Conservation (phyloP, 495 filamentous ascomycete species). For the Penicillium cinerascens region DNA sequence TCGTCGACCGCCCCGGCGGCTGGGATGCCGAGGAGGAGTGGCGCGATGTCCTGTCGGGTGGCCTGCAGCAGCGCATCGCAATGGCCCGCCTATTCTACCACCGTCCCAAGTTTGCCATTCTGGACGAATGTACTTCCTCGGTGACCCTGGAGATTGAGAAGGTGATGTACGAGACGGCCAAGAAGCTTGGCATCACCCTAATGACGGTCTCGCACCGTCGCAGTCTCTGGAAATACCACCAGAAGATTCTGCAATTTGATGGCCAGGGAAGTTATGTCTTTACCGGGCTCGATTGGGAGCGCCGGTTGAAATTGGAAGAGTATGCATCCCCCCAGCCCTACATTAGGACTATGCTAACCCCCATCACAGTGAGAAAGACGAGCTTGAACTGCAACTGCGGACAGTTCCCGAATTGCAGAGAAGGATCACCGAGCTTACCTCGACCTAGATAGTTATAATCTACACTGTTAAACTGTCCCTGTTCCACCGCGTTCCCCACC, state of each 20-base stretch:
- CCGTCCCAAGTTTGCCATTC: slow-evolving; percentile 79
- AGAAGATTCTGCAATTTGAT: slow-evolving; percentile 91
- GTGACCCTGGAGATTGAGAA: slow-evolving; percentile 93
- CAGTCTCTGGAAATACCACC: slow-evolving; percentile 95
- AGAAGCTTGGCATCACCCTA: slow-evolving; percentile 82
- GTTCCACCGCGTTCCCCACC: slow-evolving; percentile 4
- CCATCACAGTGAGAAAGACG: slow-evolving; percentile 77
- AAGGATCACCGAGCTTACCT: slow-evolving; percentile 70
- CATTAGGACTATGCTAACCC: slow-evolving; percentile 9
- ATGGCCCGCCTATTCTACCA: slow-evolving; percentile 98
- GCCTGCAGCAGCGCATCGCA: slow-evolving; percentile 93
- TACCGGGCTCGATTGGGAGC: slow-evolving; percentile 85
- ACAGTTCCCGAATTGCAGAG: slow-evolving; percentile 84
- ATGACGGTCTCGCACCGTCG: slow-evolving; percentile 93
- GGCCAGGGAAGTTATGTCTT: slow-evolving; percentile 90
- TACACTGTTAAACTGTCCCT: background rate
- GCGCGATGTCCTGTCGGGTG: slow-evolving; percentile 85
- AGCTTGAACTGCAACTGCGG: slow-evolving; percentile 78
- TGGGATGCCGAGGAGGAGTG: slow-evolving; percentile 97
- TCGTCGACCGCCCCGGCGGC: slow-evolving; percentile 77
- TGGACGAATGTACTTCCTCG: slow-evolving; percentile 93
- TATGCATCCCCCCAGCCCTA: slow-evolving; percentile 30
- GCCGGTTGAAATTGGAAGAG: slow-evolving; percentile 82
- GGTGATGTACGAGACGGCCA: slow-evolving; percentile 95
- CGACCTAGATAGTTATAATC: slow-evolving; percentile 4